Base-by-base conservation (phyloP, 1,139 yeast genomes). In the Geotrichum reessii region DNA sequence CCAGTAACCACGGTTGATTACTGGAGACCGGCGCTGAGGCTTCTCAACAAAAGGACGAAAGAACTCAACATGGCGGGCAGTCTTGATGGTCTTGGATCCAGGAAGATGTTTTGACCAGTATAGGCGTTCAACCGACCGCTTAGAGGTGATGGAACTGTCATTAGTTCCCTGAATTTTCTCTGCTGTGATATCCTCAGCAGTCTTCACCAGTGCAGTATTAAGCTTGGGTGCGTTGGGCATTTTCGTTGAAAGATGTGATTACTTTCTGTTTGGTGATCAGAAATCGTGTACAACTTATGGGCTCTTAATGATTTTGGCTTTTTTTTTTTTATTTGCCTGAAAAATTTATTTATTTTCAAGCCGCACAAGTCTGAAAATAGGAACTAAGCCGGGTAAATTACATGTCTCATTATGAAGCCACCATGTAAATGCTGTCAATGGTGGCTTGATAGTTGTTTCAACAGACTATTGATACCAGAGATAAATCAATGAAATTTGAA, bases 1-100 rank as follows among this genome's bases (percentile, higher is more conserved):
- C 92, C 95, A 88, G 69, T 88, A 88, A 0, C 95, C 96, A 65
- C 95, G 73, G 65, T 88, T 88, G 50, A 88, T 87, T 12, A 88
- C 86, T 0, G 96, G 95, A 0, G 93, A 84, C 60, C 95, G 74
- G 68, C 93, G 76, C 63, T 83, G 82, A 6, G 83, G 83, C 60
- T 81, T 84, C 27, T 82, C 81, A 0, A 88, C 95, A 72, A 88
- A 88, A 63, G 78, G 75, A 60, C 83, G 78, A 69, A 87, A 86
- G 73, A 83, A 85, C 66, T 80, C 83, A 21, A 72, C 70, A 59
- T 56, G 68, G 37, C 58, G 60, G 14, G 58, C 28, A 19, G 47
- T 42, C 11, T 50, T 55, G 5, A 53, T 6, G 72, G 74, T 51
- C 69, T 56, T 48, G 53, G 52, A 76, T 74, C 21, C 80, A 77